These are phyloP conservation scores for Alternaria sp. DNA, from an alignment of 2,329 filamentous ascomycete species.

Conservation along the genomic window DNA sequence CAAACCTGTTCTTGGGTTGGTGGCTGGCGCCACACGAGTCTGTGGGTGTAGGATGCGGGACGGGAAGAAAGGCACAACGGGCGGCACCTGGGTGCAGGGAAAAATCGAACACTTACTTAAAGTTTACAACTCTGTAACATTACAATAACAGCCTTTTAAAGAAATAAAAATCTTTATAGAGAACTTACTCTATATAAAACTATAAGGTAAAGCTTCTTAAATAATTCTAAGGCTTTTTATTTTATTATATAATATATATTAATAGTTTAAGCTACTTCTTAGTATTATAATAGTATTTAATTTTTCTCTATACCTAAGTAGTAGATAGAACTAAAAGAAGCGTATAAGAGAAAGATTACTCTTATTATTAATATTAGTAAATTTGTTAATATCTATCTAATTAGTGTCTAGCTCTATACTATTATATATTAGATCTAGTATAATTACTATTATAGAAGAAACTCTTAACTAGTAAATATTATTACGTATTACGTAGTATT, in stretches of 20 bases:
- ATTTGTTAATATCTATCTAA: conserved; percentile 12
- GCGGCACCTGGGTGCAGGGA: not conserved
- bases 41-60: not conserved
- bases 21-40: not conserved
- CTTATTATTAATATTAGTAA: conserved; percentile 7
- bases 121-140: not conserved
- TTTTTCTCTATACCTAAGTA: not conserved
- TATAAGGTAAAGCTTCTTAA: not conserved
- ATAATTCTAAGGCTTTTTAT: not conserved
- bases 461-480: conserved; percentile 10
- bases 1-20: not conserved
- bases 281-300: not conserved
- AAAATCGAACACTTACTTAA: not conserved
- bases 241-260: not conserved
- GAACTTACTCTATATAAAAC: not conserved
- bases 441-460: conserved; percentile 18
- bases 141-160: not conserved
- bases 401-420: conserved; percentile 17
- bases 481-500: conserved; percentile 9
- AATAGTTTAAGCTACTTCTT: not conserved
- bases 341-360: no score
- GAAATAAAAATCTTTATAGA: not conserved
- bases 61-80: not conserved
- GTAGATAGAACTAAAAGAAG: no score
- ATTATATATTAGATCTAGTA: conserved; percentile 10